A percentile compares a stretch with the other conserved stretches of the same genome.
Evolutionary conservation across 2,329 filamentous ascomycete species (phyloP).

Genomic region (Phoma herbarum): DNA sequence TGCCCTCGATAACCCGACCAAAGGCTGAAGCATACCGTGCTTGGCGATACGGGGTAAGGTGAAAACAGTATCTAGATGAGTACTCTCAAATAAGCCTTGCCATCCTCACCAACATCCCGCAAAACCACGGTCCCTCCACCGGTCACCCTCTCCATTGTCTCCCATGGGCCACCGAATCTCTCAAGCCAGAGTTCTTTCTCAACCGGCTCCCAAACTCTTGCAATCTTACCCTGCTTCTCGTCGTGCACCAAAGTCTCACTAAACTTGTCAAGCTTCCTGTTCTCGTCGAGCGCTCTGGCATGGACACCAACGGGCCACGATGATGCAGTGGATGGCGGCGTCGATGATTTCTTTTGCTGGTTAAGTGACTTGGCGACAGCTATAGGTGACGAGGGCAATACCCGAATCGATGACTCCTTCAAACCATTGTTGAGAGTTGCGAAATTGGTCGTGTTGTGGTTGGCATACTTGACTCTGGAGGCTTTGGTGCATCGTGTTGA

Average conservation of each 20-base stretch:
- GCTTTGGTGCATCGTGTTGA: neutral
- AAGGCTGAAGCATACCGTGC: neutral
- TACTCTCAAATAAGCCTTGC: slow-evolving; percentile 10
- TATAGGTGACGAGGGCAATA: neutral
- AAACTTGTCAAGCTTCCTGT: neutral
- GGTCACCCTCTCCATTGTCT: neutral
- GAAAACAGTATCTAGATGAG: neutral
- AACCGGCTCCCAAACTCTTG: neutral
- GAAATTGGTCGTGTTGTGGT: neutral
- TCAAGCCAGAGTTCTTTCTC: slow-evolving; percentile 14
- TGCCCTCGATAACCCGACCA: neutral
- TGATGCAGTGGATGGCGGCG: neutral
- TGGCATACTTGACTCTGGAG: neutral
- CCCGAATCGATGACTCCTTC: neutral
- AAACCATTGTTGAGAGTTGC: neutral
- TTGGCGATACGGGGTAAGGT: neutral
- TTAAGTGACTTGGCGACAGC: slow-evolving; percentile 4
- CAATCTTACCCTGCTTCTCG: neutral
- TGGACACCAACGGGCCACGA: neutral
- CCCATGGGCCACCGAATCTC: slow-evolving; percentile 12
- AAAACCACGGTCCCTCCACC: neutral
- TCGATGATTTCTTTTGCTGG: neutral
- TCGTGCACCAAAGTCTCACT: neutral
- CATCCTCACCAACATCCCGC: slow-evolving; percentile 8
- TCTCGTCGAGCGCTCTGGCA: neutral